Percentiles rank a stretch among this genome's conserved stretches.
phyloP scores from a whole-genome alignment of 257 asterid species.

The Fraxinus quadrangulata region DNA sequence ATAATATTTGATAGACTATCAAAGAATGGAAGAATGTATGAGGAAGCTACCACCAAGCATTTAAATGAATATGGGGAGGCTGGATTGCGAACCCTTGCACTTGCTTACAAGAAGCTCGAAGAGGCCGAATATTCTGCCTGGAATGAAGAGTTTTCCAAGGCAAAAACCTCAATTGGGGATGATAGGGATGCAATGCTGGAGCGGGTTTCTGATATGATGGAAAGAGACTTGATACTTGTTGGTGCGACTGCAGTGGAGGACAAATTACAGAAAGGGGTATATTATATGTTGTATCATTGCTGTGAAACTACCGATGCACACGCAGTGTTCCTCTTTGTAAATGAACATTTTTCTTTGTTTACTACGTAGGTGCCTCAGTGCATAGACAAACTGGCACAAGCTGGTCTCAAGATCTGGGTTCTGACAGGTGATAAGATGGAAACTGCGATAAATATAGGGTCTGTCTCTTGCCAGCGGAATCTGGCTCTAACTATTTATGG shows the following conservation, averaged over 20 bases:
- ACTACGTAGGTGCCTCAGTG: conserved; percentile 89
- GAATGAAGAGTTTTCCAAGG: conserved; percentile 85
- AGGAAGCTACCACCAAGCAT: conserved; percentile 78
- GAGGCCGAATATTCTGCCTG: conserved; percentile 76
- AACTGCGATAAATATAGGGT: conserved; percentile 99
- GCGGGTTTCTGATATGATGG: conserved; percentile 81
- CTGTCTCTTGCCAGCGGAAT: conserved; percentile 40
- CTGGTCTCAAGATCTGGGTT: conserved; percentile 99
- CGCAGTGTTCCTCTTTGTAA: neutral
- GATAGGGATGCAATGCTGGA: conserved; percentile 92
- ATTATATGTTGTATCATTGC: conserved; percentile 22
- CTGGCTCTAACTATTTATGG: conserved; percentile 15
- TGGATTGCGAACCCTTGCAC: conserved; percentile 92
- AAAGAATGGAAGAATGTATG: conserved; percentile 62
- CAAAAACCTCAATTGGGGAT: conserved; percentile 75
- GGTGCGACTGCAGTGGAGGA: conserved; percentile 99
- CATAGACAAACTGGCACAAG: conserved; percentile 97
- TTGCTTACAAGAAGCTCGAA: conserved; percentile 85
- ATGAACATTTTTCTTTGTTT: conserved; percentile 12
- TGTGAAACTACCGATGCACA: neutral
- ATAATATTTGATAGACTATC: conserved; percentile 88
- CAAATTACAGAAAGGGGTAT: conserved; percentile 97
- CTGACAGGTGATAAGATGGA: conserved; percentile 99
- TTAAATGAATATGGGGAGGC: conserved; percentile 93
- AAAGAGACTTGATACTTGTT: conserved; percentile 82